Conservation (phyloP, 139 green algal genomes). For the Klebsormidium nitens region DNA sequence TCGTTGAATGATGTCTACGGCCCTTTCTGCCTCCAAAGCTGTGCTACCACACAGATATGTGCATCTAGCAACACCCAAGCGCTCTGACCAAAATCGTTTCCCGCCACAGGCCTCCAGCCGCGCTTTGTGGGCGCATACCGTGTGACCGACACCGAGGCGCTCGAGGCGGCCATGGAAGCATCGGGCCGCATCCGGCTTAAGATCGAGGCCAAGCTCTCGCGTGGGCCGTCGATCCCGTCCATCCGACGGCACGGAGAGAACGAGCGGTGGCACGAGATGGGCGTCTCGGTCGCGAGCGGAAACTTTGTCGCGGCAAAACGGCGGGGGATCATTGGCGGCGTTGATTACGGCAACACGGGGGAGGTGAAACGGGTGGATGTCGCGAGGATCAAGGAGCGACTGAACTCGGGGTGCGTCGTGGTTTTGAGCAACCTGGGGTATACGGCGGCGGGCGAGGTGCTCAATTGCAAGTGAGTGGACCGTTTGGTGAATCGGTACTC, state of each 20-base stretch:
- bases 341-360: conserved; percentile 83
- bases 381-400: conserved; percentile 65
- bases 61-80: no score
- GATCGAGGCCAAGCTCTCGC: conserved; percentile 73
- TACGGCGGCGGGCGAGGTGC: conserved; percentile 72
- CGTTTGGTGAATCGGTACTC: no score
- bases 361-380: conserved; percentile 77
- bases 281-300: conserved; percentile 57
- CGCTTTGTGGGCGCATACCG: conserved; percentile 67
- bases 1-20: no score
- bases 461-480: conserved; percentile 88
- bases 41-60: no score
- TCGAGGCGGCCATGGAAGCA: conserved; percentile 64
- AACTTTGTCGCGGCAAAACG: conserved; percentile 90
- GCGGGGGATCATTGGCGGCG: conserved; percentile 77
- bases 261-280: conserved; percentile 44
- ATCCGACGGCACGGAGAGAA: conserved; percentile 76
- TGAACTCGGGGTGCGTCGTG: conserved; percentile 79
- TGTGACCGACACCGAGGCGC: conserved; percentile 61
- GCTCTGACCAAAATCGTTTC: no score
- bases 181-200: conserved; percentile 54
- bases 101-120: conserved; percentile 10
- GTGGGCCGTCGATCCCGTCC: conserved; percentile 63
- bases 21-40: no score
- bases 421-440: conserved; percentile 84